Evolutionary conservation across 2,329 filamentous ascomycete genomes (phyloP).

Genomic region (Colletotrichum trifolii): DNA sequence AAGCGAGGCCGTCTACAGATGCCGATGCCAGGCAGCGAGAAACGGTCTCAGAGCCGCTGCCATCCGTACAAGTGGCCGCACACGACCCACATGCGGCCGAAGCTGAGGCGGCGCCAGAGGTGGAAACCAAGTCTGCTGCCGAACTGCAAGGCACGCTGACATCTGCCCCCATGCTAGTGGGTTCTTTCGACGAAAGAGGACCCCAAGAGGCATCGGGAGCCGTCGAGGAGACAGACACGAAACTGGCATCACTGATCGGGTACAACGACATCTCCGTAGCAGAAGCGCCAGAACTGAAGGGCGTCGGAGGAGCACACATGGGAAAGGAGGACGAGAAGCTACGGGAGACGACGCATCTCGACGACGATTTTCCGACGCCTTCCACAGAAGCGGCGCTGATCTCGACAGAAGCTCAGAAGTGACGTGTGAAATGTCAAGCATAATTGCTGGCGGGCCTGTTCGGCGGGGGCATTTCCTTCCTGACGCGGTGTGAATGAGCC

Average conservation of each 20-base stretch:
- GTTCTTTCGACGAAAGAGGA: not conserved
- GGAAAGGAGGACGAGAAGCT: slow-evolving; percentile 37
- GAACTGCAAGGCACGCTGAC: not conserved
- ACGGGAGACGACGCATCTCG: slow-evolving; percentile 31
- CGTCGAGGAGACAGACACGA: not conserved
- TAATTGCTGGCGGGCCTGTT: not conserved
- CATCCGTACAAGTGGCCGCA: not conserved
- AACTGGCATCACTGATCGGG: not conserved
- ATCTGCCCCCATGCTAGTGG: not conserved
- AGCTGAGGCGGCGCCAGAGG: not conserved
- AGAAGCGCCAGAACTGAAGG: slow-evolving; percentile 38
- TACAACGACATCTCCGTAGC: slow-evolving; percentile 28
- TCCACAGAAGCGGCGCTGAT: slow-evolving; percentile 5
- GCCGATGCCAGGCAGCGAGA: not conserved
- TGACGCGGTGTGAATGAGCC: no score
- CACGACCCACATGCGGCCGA: slow-evolving; percentile 5
- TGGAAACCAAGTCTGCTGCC: not conserved
- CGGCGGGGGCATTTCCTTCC: no score
- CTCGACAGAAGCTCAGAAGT: slow-evolving; percentile 27
- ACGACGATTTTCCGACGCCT: slow-evolving; percentile 24
- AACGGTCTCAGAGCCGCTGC: not conserved
- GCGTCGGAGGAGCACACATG: slow-evolving; percentile 41
- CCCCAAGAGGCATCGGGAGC: not conserved
- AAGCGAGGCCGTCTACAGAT: slow-evolving; percentile 13
- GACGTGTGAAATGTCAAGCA: slow-evolving; percentile 22